phyloP scores from a whole-genome alignment of 2,329 filamentous ascomycete genomes.

The Ophiostoma sp. region DNA sequence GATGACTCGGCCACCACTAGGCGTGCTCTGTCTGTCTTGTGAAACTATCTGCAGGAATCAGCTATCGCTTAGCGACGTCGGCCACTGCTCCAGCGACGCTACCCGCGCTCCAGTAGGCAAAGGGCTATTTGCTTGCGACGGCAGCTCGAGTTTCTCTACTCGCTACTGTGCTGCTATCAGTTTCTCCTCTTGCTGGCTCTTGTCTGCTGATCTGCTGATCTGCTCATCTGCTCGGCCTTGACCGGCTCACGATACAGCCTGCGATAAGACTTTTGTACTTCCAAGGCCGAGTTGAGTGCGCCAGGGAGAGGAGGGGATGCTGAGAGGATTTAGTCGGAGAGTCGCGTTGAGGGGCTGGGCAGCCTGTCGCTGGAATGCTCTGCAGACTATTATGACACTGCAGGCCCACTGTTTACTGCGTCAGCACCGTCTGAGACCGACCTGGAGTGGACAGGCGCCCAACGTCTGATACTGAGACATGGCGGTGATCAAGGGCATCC shows the following conservation, averaged over 20 bases:
- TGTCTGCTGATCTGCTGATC: not conserved
- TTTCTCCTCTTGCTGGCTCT: not conserved
- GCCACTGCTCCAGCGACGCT: not conserved
- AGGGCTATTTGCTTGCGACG: not conserved
- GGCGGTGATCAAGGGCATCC: not conserved
- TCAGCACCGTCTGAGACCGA: not conserved
- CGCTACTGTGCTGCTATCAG: not conserved
- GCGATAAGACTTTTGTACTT: not conserved
- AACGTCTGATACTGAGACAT: not conserved
- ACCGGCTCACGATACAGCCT: not conserved
- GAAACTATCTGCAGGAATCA: not conserved
- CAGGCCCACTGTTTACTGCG: not conserved
- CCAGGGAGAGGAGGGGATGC: not conserved
- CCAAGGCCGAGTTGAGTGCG: too few species aligned
- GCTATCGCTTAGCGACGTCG: slow-evolving; percentile 5
- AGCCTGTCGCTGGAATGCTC: not conserved
- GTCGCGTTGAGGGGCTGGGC: slow-evolving; percentile 1
- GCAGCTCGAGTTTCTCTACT: not conserved
- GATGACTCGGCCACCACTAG: not conserved
- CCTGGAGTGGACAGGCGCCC: too few species aligned
- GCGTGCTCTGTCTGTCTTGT: too few species aligned
- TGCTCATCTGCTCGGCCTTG: not conserved
- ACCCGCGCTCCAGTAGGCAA: not conserved
- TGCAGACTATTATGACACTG: too few species aligned
- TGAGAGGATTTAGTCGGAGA: not conserved